A percentile compares a stretch with the other conserved stretches of the same genome.
Evolutionary conservation across 176 grass and related monocot species (phyloP).

Genomic region (Raddia guianensis): DNA sequence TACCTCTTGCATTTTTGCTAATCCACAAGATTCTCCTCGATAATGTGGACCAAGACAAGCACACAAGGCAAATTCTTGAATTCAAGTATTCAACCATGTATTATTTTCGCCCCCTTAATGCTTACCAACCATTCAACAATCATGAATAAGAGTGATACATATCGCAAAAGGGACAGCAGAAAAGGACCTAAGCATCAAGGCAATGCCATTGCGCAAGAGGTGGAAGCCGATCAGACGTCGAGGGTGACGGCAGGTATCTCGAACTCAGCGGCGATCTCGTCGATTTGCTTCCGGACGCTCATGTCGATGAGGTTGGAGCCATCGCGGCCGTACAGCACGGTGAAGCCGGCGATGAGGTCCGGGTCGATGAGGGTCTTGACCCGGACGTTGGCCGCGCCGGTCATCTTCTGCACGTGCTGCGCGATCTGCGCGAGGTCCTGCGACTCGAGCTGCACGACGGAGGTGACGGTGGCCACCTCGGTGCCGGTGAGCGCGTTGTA

Average conservation of each 20-base stretch:
- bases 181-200: slow-evolving; percentile 45
- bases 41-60: background rate
- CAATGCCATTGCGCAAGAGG: background rate
- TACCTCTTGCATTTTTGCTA: background rate
- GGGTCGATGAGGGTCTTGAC: slow-evolving; percentile 72
- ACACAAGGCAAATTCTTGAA: slow-evolving; percentile 14
- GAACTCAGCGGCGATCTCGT: slow-evolving; percentile 69
- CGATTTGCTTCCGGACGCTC: slow-evolving; percentile 88
- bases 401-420: slow-evolving; percentile 67
- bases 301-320: slow-evolving; percentile 83
- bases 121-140: slow-evolving; percentile 21
- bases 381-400: slow-evolving; percentile 79
- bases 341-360: slow-evolving; percentile 88
- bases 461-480: slow-evolving; percentile 74
- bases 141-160: slow-evolving; percentile 21
- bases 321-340: slow-evolving; percentile 66
- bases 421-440: slow-evolving; percentile 88
- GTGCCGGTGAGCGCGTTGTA: slow-evolving; percentile 81
- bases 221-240: slow-evolving; percentile 45
- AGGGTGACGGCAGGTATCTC: slow-evolving; percentile 59
- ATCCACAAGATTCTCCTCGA: background rate
- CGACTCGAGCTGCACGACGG: slow-evolving; percentile 83
- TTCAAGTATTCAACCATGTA: background rate
- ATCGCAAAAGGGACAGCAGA: slow-evolving; percentile 19
- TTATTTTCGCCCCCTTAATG: background rate